These are phyloP conservation scores for Salinomyces thailandicus DNA, from an alignment of 2,329 filamentous ascomycete genomes.

Conservation along the genomic window DNA sequence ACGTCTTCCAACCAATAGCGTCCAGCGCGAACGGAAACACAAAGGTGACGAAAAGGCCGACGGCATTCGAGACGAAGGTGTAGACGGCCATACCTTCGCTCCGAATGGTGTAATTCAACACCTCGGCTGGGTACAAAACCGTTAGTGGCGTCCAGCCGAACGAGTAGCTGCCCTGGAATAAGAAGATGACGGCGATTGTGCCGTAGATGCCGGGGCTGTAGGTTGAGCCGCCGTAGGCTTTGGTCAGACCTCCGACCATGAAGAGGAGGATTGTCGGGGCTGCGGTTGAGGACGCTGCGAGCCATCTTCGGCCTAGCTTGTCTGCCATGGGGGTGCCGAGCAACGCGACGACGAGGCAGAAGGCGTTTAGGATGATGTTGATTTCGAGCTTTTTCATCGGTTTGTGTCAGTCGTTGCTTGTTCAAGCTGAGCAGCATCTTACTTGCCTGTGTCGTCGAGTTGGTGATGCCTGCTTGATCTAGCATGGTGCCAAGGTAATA, in stretches of 20 bases:
- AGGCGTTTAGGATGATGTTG: slow-evolving; percentile 25
- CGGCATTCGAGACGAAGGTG: slow-evolving; percentile 8
- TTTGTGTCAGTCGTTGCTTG: no score
- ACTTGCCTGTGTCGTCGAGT: slow-evolving; percentile 28
- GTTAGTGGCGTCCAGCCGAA: slow-evolving; percentile 36
- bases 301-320: slow-evolving; percentile 12
- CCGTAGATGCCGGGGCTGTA: slow-evolving; percentile 27
- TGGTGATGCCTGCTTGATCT: slow-evolving; percentile 28
- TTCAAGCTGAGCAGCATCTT: no score
- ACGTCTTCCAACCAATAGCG: slow-evolving; percentile 36
- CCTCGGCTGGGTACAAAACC: slow-evolving; percentile 39
- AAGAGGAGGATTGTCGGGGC: slow-evolving; percentile 34
- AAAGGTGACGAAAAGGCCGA: slow-evolving; percentile 25
- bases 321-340: slow-evolving; percentile 9
- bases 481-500: slow-evolving; percentile 32
- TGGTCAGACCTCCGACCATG: slow-evolving; percentile 41
- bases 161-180: slow-evolving; percentile 42
- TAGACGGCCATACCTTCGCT: slow-evolving; percentile 29
- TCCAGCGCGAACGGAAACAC: slow-evolving; percentile 46
- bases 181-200: slow-evolving; percentile 39
- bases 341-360: slow-evolving; percentile 21
- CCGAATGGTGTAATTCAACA: slow-evolving; percentile 40
- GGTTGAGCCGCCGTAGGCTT: slow-evolving; percentile 23
- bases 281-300: slow-evolving; percentile 14
- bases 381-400: background rate